Evolutionary conservation across 73 alveolate genomes (phyloP).

Genomic region (Paramecium caudatum): DNA sequence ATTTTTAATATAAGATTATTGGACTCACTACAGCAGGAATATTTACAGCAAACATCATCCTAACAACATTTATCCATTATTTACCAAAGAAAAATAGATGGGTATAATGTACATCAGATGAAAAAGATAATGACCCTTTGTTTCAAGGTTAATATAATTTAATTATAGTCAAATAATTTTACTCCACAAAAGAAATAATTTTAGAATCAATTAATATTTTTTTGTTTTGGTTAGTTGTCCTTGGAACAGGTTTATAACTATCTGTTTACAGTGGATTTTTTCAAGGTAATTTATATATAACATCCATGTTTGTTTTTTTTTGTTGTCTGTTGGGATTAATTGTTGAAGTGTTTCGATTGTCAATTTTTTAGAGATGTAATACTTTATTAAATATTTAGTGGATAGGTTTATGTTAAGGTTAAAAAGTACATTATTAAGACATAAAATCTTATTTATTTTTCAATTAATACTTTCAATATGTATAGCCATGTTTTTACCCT

Average conservation of each 20-base stretch:
- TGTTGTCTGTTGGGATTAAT: neutral
- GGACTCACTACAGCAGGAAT: conserved; percentile 1
- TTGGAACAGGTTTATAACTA: neutral
- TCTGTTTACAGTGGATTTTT: neutral
- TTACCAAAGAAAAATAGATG: neutral
- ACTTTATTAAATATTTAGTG: neutral
- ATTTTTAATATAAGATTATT: neutral
- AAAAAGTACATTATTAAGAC: neutral
- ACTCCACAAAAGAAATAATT: neutral
- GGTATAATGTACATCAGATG: neutral
- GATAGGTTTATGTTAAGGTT: neutral
- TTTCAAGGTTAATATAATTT: neutral
- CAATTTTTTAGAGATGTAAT: neutral
- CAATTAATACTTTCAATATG: neutral
- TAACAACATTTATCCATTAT: neutral
- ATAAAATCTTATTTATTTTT: neutral
- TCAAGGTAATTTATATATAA: neutral
- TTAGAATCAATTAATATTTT: conserved; percentile 33
- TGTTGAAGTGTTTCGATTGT: neutral
- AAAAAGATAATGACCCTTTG: neutral
- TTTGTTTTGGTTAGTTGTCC: conserved; percentile 20
- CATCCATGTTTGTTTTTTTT: neutral
- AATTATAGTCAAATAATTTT: conserved; percentile 1
- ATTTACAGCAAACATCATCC: neutral
- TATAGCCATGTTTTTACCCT: neutral